phyloP scores from a whole-genome alignment of 2,329 filamentous ascomycete species.

The Fusarium fracticaudum region DNA sequence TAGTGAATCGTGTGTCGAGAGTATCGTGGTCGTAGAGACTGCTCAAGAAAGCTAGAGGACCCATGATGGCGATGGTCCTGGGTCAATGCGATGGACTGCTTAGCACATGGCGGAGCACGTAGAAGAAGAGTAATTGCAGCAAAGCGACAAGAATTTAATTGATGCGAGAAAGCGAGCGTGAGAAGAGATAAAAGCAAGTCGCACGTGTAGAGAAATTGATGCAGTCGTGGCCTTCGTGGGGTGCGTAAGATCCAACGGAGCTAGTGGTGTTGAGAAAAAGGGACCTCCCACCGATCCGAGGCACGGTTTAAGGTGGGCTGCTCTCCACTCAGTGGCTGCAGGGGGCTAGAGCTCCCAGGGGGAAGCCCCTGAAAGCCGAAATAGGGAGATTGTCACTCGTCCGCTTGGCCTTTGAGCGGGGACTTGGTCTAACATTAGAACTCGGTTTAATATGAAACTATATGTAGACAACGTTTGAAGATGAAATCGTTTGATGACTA shows the following conservation, averaged over 20 bases:
- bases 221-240: slow-evolving; percentile 43
- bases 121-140: background rate
- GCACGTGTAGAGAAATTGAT: slow-evolving; percentile 11
- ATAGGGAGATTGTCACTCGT: slow-evolving; percentile 35
- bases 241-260: slow-evolving; percentile 5
- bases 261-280: slow-evolving; percentile 40
- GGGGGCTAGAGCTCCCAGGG: slow-evolving; percentile 25
- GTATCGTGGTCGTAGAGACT: slow-evolving; percentile 73
- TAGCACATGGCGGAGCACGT: slow-evolving; percentile 34
- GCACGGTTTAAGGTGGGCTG: slow-evolving; percentile 21
- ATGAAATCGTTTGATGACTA: background rate
- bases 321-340: slow-evolving; percentile 13
- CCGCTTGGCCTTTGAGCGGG: background rate
- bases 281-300: slow-evolving; percentile 31
- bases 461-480: background rate
- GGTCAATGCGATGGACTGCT: slow-evolving; percentile 22
- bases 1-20: slow-evolving; percentile 71
- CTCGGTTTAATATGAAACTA: background rate
- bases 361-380: slow-evolving; percentile 34
- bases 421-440: background rate
- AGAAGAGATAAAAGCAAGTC: background rate
- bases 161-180: background rate
- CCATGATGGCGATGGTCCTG: slow-evolving; percentile 50
- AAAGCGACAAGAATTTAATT: background rate
- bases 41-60: slow-evolving; percentile 54